These are phyloP conservation scores for Pseudozyma tsukubaensis DNA, from an alignment of 1,284 basidiomycete genomes.

Conservation along the genomic window DNA sequence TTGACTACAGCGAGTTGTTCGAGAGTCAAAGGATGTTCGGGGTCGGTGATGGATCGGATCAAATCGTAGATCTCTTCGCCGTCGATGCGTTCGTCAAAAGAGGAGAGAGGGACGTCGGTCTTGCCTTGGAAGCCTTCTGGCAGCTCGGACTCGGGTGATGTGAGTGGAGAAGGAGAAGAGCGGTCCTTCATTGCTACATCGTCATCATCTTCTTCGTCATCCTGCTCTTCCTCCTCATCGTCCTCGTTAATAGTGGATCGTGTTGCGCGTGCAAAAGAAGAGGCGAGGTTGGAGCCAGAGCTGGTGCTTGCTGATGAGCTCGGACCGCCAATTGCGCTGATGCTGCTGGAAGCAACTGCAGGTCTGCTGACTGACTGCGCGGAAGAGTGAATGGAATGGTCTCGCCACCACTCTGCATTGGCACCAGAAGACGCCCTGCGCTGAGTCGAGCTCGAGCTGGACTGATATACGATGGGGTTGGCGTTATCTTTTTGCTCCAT, in stretches of 20 bases:
- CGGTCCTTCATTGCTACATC: conserved; percentile 20
- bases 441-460: conserved; percentile 62
- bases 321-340: conserved; percentile 2
- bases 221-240: conserved; percentile 70
- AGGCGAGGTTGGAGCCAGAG: conserved; percentile 71
- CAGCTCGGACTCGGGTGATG: conserved; percentile 6
- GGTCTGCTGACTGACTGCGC: conserved; percentile 10
- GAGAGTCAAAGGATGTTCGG: conserved; percentile 93
- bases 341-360: conserved; percentile 6
- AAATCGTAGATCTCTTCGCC: conserved; percentile 73
- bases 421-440: conserved; percentile 30
- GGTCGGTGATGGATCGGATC: conserved; percentile 91
- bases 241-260: conserved; percentile 36
- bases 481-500: conserved; percentile 68
- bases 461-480: conserved; percentile 69
- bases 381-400: conserved; percentile 49
- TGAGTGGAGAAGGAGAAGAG: conserved; percentile 5
- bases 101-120: neutral
- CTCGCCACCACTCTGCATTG: conserved; percentile 64
- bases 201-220: conserved; percentile 16
- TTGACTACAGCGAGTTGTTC: conserved; percentile 97
- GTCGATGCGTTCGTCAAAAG: conserved; percentile 50
- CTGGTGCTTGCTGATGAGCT: neutral
- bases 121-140: neutral
- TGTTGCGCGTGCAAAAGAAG: conserved; percentile 63